These are phyloP conservation scores for Phlegmacium glaucopus DNA, from an alignment of 768 basidiomycete species.

Conservation along the genomic window DNA sequence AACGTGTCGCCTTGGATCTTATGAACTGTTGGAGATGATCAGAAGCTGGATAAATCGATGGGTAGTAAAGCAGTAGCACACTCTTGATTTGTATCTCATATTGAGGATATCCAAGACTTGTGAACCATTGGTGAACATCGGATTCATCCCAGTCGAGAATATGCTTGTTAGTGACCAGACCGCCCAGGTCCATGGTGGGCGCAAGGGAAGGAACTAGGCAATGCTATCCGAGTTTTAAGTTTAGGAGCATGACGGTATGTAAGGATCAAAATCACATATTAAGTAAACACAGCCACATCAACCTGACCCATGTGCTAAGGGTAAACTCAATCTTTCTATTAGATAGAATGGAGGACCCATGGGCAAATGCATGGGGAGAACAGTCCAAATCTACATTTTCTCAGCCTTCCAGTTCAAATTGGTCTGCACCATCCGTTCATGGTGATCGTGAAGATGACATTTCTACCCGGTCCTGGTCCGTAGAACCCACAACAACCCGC, in stretches of 20 bases:
- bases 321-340: conserved; percentile 1
- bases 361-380: conserved; percentile 69
- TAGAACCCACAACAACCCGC: conserved; percentile 31
- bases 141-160: conserved; percentile 66
- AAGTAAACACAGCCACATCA: conserved; percentile 4
- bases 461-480: conserved; percentile 55
- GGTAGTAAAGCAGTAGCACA: conserved; percentile 28
- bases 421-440: conserved; percentile 22
- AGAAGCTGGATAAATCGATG: neutral
- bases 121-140: conserved; percentile 74
- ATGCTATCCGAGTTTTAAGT: conserved; percentile 10
- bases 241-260: no score
- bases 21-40: conserved; percentile 54
- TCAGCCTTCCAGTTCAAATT: conserved; percentile 9
- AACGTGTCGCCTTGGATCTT: conserved; percentile 88
- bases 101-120: conserved; percentile 72
- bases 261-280: no score
- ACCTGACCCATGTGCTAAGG: neutral
- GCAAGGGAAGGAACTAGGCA: neutral
- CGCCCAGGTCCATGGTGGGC: conserved; percentile 20
- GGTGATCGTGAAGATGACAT: conserved; percentile 53
- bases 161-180: conserved; percentile 24
- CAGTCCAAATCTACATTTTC: conserved; percentile 27
- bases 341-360: conserved; percentile 66
- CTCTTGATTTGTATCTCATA: conserved; percentile 82